These are phyloP conservation scores for Rhodotorula taiwanensis DNA, from an alignment of 768 basidiomycete species.

Conservation along the genomic window DNA sequence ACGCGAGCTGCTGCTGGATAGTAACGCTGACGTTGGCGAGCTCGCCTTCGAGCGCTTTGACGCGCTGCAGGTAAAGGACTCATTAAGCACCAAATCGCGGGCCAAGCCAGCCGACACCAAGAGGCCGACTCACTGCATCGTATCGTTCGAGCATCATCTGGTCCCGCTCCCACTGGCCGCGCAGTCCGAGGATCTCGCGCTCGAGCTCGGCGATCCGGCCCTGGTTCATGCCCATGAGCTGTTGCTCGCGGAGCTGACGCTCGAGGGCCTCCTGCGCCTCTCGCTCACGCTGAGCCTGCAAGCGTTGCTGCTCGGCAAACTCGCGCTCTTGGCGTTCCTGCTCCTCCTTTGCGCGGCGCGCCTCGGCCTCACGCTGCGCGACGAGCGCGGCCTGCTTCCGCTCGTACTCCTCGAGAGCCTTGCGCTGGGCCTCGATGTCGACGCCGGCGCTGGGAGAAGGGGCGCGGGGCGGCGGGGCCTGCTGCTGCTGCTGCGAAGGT, in stretches of 20 bases:
- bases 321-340: conserved; percentile 75
- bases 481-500: conserved; percentile 49
- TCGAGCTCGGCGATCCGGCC: conserved; percentile 76
- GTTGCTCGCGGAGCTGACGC: conserved; percentile 64
- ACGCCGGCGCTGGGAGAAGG: conserved; percentile 62
- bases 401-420: conserved; percentile 92
- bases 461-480: conserved; percentile 59
- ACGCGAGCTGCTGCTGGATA: conserved; percentile 72
- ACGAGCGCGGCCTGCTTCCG: conserved; percentile 85
- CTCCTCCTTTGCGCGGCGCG: conserved; percentile 65
- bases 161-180: conserved; percentile 95
- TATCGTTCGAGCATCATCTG: conserved; percentile 97
- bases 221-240: conserved; percentile 59
- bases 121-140: conserved; percentile 58
- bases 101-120: conserved; percentile 26
- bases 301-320: conserved; percentile 77
- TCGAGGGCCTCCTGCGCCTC: conserved; percentile 77
- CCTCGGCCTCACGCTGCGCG: conserved; percentile 72
- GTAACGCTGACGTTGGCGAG: conserved; percentile 66
- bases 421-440: conserved; percentile 77
- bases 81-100: conserved; percentile 6
- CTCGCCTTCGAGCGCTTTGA: conserved; percentile 90
- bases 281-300: conserved; percentile 81
- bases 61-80: conserved; percentile 56
- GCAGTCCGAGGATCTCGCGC: conserved; percentile 80